Base-by-base conservation (phyloP, 148 eudicot species). In the Dianthus caryophyllus region DNA sequence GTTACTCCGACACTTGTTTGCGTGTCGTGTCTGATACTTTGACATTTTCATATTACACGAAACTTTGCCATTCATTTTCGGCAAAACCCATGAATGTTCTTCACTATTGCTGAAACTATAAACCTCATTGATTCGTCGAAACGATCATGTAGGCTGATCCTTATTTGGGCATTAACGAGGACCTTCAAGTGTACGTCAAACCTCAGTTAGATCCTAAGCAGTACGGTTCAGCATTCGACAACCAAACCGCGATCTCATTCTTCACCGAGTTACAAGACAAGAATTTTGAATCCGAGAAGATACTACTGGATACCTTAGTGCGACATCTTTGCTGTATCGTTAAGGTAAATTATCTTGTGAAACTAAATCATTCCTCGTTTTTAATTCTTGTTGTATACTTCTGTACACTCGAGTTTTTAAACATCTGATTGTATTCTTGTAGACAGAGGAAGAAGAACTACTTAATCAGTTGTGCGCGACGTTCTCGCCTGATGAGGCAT, bases 401-500 rank as follows among this genome's bases (percentile, higher is more conserved):
- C 36, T 4, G 47, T 53, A 58, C 21, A 60, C 18, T 43, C 46
- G 30, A 53, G 30, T 36, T 0, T 22, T 59, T 24, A 38, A 44
- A 31, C 67, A 22, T 58, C 36, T 69, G 31, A 26, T 64, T 66
- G 4, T 76, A 18, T 57, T 73, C 31, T 41, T 77, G 56, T 70
- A 89, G 97, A 62, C 78, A 62, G 86, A 86, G 69, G 81, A 75
- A 46, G 88, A 83, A 65, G 92, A 84, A 64, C 72, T 94, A 27
- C 80, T 68, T 22, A 75, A 66, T 65, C 90, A 88, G 77, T 82
- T 94, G 52, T 82, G 82, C n/a, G 84, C 83, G 52, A 79, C 69
- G 25, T 94, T 86, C 78, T 77, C 74, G 54, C 97, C 91, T 38
- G 98, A 94, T 17, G 97, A 90, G 39, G 79, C 90, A 22, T 84